These are phyloP conservation scores for Backusella sp. DNA, from an alignment of 192 early-diverging fungal genomes.

Conservation along the genomic window DNA sequence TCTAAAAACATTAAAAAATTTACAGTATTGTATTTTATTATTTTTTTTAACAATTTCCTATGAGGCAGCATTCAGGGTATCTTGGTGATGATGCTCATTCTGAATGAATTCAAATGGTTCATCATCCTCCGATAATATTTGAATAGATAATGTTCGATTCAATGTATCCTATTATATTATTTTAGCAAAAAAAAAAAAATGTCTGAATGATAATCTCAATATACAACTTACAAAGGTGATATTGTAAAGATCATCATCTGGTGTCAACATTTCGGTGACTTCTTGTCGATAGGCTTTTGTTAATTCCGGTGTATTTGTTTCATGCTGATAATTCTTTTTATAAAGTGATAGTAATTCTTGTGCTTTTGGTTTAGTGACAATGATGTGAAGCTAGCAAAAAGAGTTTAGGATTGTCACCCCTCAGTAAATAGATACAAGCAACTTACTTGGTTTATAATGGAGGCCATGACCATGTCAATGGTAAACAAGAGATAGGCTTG, in stretches of 20 bases:
- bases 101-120: neutral
- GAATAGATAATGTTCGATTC: slow-evolving; percentile 21
- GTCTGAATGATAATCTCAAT: too few relatives aligned
- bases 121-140: slow-evolving; percentile 30
- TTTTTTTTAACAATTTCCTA: too few relatives aligned
- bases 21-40: too few relatives aligned
- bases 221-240: slow-evolving; percentile 32
- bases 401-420: neutral
- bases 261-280: slow-evolving; percentile 24
- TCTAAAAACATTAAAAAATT: too few relatives aligned
- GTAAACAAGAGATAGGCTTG: slow-evolving; percentile 88
- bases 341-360: slow-evolving; percentile 66
- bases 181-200: neutral
- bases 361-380: slow-evolving; percentile 66
- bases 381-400: slow-evolving; percentile 17
- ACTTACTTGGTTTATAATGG: slow-evolving; percentile 74
- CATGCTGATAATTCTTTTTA: slow-evolving; percentile 49
- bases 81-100: neutral
- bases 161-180: slow-evolving; percentile 20
- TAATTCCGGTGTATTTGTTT: slow-evolving; percentile 23
- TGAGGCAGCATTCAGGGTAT: too few relatives aligned
- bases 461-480: slow-evolving; percentile 80
- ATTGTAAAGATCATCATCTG: slow-evolving; percentile 34
- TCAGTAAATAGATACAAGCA: neutral
- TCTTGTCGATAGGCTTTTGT: slow-evolving; percentile 27